Percentiles rank a stretch among this genome's conserved stretches.
phyloP scores from a whole-genome alignment of 257 asterid genomes.

The Datura wrightii region DNA sequence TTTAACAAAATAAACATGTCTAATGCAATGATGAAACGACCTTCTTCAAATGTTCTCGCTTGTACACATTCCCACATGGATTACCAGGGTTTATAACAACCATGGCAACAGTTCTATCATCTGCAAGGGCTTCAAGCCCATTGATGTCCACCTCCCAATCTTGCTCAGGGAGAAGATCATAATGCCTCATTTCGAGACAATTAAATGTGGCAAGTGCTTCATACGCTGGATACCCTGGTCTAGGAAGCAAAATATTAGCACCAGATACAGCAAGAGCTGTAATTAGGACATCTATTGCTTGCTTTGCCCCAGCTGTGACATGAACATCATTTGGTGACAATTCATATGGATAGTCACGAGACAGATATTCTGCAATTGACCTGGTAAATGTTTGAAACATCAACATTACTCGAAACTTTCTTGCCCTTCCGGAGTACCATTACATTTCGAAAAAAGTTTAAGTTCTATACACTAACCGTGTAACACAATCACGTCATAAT shows the following conservation, averaged over 20 bases:
- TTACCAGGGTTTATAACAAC: conserved; percentile 76
- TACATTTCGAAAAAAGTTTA: background rate
- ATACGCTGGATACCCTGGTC: conserved; percentile 69
- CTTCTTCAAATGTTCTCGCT: conserved; percentile 60
- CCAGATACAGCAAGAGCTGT: conserved; percentile 65
- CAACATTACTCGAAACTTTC: background rate
- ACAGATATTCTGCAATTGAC: conserved; percentile 64
- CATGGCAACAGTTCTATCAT: conserved; percentile 72
- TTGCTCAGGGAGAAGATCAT: conserved; percentile 60
- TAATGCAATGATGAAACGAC: conserved; percentile 35
- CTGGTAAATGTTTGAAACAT: conserved; percentile 40
- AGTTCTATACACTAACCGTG: background rate
- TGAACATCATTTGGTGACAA: conserved; percentile 57
- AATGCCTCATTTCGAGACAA: conserved; percentile 65
- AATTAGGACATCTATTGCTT: conserved; percentile 63
- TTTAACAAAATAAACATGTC: background rate
- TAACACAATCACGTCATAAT: background rate
- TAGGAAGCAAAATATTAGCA: conserved; percentile 67
- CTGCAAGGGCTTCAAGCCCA: conserved; percentile 62
- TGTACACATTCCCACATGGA: conserved; percentile 77
- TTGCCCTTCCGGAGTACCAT: background rate
- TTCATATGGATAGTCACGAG: conserved; percentile 50
- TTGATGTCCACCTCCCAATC: conserved; percentile 76
- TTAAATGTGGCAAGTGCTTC: conserved; percentile 63
- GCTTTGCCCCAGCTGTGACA: conserved; percentile 68